These are phyloP conservation scores for Candida ipomoeae DNA, from an alignment of 805 yeast genomes.

Conservation along the genomic window DNA sequence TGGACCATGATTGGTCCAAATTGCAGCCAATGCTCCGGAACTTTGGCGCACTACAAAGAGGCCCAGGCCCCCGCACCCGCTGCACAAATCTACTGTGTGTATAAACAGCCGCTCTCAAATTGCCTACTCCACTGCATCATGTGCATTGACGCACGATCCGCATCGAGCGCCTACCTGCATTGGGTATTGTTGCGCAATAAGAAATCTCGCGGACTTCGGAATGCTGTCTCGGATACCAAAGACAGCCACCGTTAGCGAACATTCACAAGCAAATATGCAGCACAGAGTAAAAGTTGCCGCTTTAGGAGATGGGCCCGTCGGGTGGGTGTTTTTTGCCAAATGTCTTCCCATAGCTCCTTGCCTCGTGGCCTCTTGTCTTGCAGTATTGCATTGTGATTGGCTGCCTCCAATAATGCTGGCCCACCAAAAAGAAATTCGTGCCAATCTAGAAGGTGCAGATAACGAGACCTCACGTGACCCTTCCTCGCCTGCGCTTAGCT, in stretches of 20 bases:
- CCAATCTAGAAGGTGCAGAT: background rate
- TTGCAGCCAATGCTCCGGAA: background rate
- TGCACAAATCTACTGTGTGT: background rate
- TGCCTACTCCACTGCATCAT: slow-evolving; percentile 1
- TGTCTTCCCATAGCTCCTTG: too few relatives aligned
- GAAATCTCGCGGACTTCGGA: slow-evolving; percentile 2
- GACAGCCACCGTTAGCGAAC: slow-evolving; percentile 1
- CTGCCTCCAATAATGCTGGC: background rate
- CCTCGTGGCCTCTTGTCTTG: background rate
- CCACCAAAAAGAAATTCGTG: background rate
- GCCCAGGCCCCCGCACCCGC: background rate
- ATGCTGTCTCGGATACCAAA: background rate
- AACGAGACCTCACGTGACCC: background rate
- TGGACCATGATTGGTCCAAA: background rate
- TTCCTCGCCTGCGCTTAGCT: background rate
- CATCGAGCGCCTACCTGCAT: background rate
- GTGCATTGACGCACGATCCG: background rate
- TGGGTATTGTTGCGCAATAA: background rate
- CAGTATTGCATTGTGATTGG: background rate
- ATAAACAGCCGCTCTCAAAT: background rate
- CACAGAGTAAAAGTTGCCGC: background rate
- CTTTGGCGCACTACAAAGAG: background rate
- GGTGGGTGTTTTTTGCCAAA: too few relatives aligned
- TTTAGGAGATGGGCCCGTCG: background rate
- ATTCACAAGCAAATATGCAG: background rate